A percentile compares a stretch with the other conserved stretches of the same genome.
Conservation (phyloP, 371 early-diverging fungal species). For the Mucor indicus region DNA sequence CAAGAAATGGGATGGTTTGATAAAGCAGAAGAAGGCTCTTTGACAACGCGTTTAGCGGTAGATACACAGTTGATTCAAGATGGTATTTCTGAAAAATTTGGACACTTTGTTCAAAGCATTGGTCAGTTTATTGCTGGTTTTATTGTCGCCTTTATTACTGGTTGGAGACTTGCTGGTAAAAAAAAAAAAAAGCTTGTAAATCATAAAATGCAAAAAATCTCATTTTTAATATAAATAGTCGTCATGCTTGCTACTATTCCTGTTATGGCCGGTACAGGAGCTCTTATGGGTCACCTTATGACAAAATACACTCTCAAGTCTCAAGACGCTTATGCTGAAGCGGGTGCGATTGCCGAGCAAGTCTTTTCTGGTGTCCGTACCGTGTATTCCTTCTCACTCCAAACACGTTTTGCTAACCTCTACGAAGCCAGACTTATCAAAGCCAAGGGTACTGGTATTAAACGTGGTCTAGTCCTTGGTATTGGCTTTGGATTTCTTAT, state of each 20-base stretch:
- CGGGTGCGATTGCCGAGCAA: conserved; percentile 52
- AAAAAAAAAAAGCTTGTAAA: background rate
- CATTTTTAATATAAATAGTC: conserved; percentile 1
- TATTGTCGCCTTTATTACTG: conserved; percentile 80
- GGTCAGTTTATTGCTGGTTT: conserved; percentile 85
- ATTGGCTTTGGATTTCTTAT: conserved; percentile 59
- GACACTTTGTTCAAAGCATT: conserved; percentile 62
- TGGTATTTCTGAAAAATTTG: conserved; percentile 87
- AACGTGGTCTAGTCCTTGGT: conserved; percentile 50
- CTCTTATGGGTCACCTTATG: conserved; percentile 67
- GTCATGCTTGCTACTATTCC: conserved; percentile 75
- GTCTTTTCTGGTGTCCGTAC: conserved; percentile 84
- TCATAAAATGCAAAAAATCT: background rate
- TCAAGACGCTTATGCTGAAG: conserved; percentile 38
- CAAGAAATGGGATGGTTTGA: conserved; percentile 96
- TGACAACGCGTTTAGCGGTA: conserved; percentile 74
- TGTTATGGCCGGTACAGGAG: conserved; percentile 41
- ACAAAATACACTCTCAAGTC: conserved; percentile 37
- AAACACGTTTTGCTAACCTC: conserved; percentile 59
- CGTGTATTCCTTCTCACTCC: conserved; percentile 79
- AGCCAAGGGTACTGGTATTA: conserved; percentile 55
- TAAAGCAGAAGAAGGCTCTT: conserved; percentile 60
- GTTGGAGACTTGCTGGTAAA: conserved; percentile 72
- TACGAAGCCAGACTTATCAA: conserved; percentile 55
- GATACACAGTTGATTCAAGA: conserved; percentile 82